Percentiles rank a stretch among this genome's conserved stretches.
phyloP scores from a whole-genome alignment of 352 stramenopile species.

The Phytophthora niederhauseri region DNA sequence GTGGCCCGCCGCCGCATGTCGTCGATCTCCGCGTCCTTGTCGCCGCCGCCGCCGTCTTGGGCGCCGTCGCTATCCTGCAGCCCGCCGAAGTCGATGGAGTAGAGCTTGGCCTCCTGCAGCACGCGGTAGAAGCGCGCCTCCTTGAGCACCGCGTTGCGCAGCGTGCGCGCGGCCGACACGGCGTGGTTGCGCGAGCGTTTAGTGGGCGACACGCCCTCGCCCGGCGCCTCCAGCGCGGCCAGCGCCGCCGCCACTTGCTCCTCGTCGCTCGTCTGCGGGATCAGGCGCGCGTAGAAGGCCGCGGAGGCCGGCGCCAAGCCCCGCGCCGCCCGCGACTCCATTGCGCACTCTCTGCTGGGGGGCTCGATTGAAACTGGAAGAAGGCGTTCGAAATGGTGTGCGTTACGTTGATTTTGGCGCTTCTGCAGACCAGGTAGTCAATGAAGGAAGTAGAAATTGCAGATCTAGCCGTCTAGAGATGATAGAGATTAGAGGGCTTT shows the following conservation, averaged over 20 bases:
- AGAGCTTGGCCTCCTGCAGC: slow-evolving; percentile 67
- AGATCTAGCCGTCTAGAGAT: not conserved
- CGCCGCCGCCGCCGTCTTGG: not conserved
- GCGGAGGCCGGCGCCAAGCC: slow-evolving; percentile 1
- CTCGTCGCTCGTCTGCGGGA: slow-evolving; percentile 41
- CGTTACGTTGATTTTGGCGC: not conserved
- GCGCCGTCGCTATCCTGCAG: not conserved
- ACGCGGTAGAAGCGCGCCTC: slow-evolving; percentile 77
- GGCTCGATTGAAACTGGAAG: slow-evolving; percentile 20
- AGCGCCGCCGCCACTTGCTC: slow-evolving; percentile 30
- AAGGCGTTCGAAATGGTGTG: slow-evolving; percentile 9
- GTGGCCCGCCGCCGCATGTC: slow-evolving; percentile 31
- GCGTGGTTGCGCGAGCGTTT: slow-evolving; percentile 2
- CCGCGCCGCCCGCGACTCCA: slow-evolving; percentile 24
- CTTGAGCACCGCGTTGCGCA: slow-evolving; percentile 47
- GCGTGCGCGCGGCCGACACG: slow-evolving; percentile 21
- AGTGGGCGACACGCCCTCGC: not conserved
- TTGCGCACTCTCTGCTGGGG: slow-evolving; percentile 15
- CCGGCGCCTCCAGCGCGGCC: slow-evolving; percentile 19
- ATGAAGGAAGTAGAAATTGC: not conserved
- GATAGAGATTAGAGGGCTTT: too few relatives aligned
- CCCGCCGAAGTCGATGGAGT: slow-evolving; percentile 59
- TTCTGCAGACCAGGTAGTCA: slow-evolving; percentile 1
- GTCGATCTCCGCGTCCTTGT: slow-evolving; percentile 13
- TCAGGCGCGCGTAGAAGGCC: slow-evolving; percentile 49